phyloP scores from a whole-genome alignment of 176 grass and related monocot species.

The Poa annua region DNA sequence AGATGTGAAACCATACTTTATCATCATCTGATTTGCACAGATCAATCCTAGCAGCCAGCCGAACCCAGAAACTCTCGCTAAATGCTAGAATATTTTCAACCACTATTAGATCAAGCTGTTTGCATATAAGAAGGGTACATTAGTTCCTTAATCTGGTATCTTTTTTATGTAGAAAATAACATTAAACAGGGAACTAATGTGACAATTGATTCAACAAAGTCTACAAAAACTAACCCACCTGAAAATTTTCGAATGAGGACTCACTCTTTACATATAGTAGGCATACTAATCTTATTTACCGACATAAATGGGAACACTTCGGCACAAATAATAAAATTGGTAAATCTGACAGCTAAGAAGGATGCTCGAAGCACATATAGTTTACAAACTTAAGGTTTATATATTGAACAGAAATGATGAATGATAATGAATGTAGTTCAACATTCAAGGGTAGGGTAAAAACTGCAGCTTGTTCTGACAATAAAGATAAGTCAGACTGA shows the following conservation, averaged over 20 bases:
- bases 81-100: constrained; percentile 96
- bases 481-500: neutral
- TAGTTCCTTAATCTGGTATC: constrained; percentile 34
- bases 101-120: constrained; percentile 90
- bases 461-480: constrained; percentile 18
- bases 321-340: constrained; percentile 1
- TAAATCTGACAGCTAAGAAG: constrained; percentile 1
- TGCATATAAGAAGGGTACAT: constrained; percentile 33
- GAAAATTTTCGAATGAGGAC: neutral
- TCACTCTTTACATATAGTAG: neutral
- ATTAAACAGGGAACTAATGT: neutral
- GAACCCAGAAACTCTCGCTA: constrained; percentile 79
- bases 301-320: neutral
- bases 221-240: neutral
- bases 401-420: neutral
- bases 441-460: neutral
- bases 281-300: constrained; percentile 15
- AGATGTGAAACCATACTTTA: constrained; percentile 76
- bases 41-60: constrained; percentile 77
- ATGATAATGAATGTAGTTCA: constrained; percentile 12
- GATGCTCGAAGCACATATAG: constrained; percentile 3
- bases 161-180: neutral
- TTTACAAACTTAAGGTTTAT: neutral
- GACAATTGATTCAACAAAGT: neutral
- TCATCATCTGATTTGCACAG: constrained; percentile 95